Conservation (phyloP, 208 protist genomes). For the Leishmania aethiopica region DNA sequence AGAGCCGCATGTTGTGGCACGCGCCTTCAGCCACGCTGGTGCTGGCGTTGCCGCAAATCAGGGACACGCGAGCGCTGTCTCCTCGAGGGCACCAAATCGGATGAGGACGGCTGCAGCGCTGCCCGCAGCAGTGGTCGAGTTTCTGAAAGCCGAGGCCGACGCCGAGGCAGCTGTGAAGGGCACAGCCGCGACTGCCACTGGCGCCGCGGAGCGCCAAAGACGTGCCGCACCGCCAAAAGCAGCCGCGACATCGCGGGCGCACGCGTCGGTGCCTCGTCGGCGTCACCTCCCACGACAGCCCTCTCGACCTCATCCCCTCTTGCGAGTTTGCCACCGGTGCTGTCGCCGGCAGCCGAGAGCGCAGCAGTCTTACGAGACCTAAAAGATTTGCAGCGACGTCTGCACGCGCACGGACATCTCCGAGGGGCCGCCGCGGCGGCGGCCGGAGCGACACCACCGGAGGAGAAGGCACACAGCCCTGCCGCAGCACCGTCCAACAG, state of each 20-base stretch:
- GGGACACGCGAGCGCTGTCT: background rate
- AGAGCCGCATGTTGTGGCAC: background rate
- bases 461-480: background rate
- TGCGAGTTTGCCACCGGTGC: background rate
- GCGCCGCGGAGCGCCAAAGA: background rate
- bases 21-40: background rate
- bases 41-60: background rate
- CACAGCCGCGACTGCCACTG: background rate
- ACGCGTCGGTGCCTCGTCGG: background rate
- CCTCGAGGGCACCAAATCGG: background rate
- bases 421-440: background rate
- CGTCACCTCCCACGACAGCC: background rate
- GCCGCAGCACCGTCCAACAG: background rate
- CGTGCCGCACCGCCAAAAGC: background rate
- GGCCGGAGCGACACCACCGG: background rate
- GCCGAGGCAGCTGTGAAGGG: slow-evolving; percentile 12
- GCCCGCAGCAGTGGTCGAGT: slow-evolving; percentile 13
- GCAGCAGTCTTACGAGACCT: slow-evolving; percentile 26
- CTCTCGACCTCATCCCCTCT: background rate
- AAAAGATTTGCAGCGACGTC: slow-evolving; percentile 15
- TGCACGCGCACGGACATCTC: slow-evolving; percentile 9
- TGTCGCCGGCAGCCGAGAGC: slow-evolving; percentile 20
- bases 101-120: background rate
- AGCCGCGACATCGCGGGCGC: background rate
- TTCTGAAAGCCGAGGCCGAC: slow-evolving; percentile 14